Percentiles rank a stretch among this genome's conserved stretches.
These are phyloP conservation scores for Boletus barrowsii DNA, from an alignment of 768 basidiomycete genomes.

Conservation along the genomic window DNA sequence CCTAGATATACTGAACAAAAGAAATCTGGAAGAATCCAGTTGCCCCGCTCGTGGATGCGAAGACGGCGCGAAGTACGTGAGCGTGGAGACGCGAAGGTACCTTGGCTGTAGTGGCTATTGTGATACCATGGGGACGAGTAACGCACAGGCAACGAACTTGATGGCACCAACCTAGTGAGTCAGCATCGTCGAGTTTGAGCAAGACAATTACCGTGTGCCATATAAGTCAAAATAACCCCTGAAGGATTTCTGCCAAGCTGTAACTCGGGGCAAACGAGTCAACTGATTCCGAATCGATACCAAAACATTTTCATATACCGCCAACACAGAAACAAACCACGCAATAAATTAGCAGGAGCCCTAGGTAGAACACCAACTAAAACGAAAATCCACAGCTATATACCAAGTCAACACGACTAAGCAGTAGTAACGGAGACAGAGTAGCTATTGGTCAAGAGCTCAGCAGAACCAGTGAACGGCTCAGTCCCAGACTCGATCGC, in stretches of 20 bases:
- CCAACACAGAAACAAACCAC: not conserved
- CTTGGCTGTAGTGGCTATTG: slow-evolving; percentile 22
- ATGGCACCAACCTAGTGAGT: not conserved
- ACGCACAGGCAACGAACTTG: slow-evolving; percentile 1
- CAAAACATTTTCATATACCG: too few species aligned
- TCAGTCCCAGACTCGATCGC: slow-evolving; percentile 55
- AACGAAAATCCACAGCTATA: not conserved
- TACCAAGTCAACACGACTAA: not conserved
- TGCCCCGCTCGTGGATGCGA: not conserved
- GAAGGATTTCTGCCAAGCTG: not conserved
- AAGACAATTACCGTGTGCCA: slow-evolving; percentile 21
- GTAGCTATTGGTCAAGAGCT: slow-evolving; percentile 40
- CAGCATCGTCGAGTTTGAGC: slow-evolving; percentile 9
- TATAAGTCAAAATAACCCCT: slow-evolving; percentile 12
- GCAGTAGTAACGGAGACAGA: slow-evolving; percentile 35
- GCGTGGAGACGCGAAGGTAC: slow-evolving; percentile 16
- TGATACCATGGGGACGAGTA: slow-evolving; percentile 29
- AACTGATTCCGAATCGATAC: too few species aligned
- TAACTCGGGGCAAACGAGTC: too few species aligned
- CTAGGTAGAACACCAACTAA: not conserved
- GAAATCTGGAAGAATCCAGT: not conserved
- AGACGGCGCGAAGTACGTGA: slow-evolving; percentile 15
- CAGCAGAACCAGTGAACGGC: slow-evolving; percentile 50
- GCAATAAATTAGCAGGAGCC: too few species aligned
- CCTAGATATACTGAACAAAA: slow-evolving; percentile 19